Conservation (phyloP, 306 rosid species). For the Gynostemma pentaphyllum region DNA sequence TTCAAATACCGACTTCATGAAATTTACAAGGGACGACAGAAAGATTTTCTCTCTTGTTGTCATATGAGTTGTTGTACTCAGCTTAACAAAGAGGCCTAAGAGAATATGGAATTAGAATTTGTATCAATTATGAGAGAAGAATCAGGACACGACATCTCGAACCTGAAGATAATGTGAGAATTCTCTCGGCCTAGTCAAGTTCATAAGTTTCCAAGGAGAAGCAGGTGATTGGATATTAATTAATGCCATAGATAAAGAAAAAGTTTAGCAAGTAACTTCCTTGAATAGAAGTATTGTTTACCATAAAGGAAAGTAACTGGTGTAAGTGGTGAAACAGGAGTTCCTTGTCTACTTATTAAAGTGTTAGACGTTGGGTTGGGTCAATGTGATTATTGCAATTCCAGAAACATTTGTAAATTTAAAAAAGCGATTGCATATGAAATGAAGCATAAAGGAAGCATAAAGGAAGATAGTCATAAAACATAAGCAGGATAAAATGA, state of each 20-base stretch:
- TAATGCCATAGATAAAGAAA: neutral
- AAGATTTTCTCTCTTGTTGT: conserved; percentile 54
- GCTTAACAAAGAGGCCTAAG: conserved; percentile 62
- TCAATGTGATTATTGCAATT: conserved; percentile 45
- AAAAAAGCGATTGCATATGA: conserved; percentile 10
- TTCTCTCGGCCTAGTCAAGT: neutral
- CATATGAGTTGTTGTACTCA: conserved; percentile 54
- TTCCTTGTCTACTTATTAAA: conserved; percentile 64
- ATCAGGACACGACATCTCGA: neutral
- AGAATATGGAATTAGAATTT: conserved; percentile 44
- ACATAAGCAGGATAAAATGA: neutral
- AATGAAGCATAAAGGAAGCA: neutral
- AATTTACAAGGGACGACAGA: conserved; percentile 37
- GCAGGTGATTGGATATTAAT: neutral
- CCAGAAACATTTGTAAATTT: conserved; percentile 52
- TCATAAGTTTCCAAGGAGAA: neutral
- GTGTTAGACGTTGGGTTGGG: conserved; percentile 42
- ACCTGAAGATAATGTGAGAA: neutral
- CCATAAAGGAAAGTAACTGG: conserved; percentile 78
- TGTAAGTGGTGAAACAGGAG: conserved; percentile 54
- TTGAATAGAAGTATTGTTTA: conserved; percentile 17
- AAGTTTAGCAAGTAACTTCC: neutral
- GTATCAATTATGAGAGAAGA: neutral
- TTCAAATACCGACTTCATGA: conserved; percentile 63
- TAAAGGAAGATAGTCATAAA: neutral